Base-by-base conservation (phyloP, 805 yeast species). In the Allodekkera sacchari region DNA sequence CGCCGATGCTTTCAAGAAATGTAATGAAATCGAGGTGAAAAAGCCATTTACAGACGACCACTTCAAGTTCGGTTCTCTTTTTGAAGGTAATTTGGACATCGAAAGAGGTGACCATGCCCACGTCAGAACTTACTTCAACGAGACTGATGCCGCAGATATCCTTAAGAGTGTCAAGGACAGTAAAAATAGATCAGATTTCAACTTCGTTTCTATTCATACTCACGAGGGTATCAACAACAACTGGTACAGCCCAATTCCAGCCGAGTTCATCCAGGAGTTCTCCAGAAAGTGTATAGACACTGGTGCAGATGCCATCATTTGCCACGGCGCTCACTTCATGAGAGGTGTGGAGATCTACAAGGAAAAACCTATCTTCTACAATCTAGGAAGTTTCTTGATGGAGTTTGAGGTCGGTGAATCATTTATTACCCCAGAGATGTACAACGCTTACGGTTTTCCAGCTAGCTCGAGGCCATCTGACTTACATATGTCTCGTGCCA, bases 141-240 rank as follows among this genome's bases (percentile, higher is more conserved):
- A 39, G 24, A 34, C 25, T 7, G 52, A 44, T 40, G 51, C 45
- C 16, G 39, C 36, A 9, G 48, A 38, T 18, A 31, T 45, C 23
- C 25, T 47, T n/a, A 48, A 34, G 29, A 41, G 48, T 31, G 35
- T 42, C 6, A 47, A 45, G 33, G 49, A 45, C 35, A 27, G 46
- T 22, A 42, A 39, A 12, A 41, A 37, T 34, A 42, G 58, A 44
- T 44, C 50, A 3, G 48, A 50, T 31, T 38, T 45, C 32, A 48
- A 48, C 32, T 41, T 50, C 31, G 46, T 50, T 17, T 36, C 50
- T 3, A 26, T 48, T 7, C 55, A 50, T 31, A 50, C 55, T 10
- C 55, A 50, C 27, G 57, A 45, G 33, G 55, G 55, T 28, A 42
- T 44, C 33, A 40, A 39, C 37, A 45, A 56, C 48, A 48, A 55